Base-by-base conservation (phyloP, 2,329 filamentous ascomycete species). In the Cladosporium sp. region DNA sequence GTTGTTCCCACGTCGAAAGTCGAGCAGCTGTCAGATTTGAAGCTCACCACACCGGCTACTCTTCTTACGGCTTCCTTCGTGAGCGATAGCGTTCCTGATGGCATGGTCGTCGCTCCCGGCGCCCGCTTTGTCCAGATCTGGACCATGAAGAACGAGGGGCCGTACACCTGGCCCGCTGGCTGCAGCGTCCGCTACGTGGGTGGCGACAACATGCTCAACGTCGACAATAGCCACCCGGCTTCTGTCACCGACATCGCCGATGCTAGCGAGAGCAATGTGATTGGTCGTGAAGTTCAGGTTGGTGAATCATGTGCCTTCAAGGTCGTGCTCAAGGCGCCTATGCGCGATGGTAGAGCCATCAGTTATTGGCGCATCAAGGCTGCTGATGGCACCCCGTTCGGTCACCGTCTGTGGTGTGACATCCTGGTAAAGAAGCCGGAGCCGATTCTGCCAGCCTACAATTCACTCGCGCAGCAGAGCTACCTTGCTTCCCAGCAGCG, bases 321-420 rank as follows among this genome's bases (percentile, higher is more conserved):
- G 36, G 89, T 97, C 35, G 78, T 87, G 40, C 85, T 99, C 73
- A 90, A 91, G 73, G 90, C 91, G 17, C 91, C 93, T 15, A 75
- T 79, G 53, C 88, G 89, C 49, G 76, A 84, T 56, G 92, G 93
- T 56, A 89, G 88, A 73, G 81, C 87, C 59, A 94, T 96, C 68
- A 97, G 94, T 1, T 97, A 97, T 81, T 99, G 94, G 94, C 91
- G 93, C 61, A 78, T 99, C 64, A 95, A 92, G 66, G 86, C 90
- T 59, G 81, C 85, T 7, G 86, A 90, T 58, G 92, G 92, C 22
- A 78, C 82, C 62, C 88, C 90, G 63, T 97, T 97, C 64, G 94
- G 94, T 37, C 90, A 97, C 77, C 89, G 91, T 68, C 80, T 99
- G 48, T 99, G 93, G 93, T 97, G 93, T 70, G 91, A 97, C 64